These are phyloP conservation scores for Elongisporangium prolatum DNA, from an alignment of 352 stramenopile genomes.

Conservation along the genomic window DNA sequence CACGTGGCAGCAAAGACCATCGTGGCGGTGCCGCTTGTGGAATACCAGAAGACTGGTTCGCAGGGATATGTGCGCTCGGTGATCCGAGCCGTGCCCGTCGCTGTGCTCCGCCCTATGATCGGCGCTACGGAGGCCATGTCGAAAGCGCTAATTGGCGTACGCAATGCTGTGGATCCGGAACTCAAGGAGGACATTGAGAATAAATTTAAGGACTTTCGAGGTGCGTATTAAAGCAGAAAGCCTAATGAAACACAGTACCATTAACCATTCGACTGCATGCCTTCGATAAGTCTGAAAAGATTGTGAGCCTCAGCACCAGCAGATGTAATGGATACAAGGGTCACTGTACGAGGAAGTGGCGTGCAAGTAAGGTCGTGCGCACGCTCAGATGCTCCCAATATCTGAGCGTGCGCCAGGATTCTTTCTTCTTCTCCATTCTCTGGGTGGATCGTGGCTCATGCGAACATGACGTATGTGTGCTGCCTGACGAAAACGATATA, in stretches of 20 bases:
- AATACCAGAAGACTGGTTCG: conserved; percentile 89
- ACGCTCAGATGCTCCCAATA: too few species aligned
- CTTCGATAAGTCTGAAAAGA: neutral
- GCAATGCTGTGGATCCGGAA: conserved; percentile 84
- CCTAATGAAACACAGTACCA: neutral
- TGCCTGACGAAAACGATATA: too few species aligned
- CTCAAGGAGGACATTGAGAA: conserved; percentile 90
- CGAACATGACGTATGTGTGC: too few species aligned
- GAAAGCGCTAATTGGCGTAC: conserved; percentile 82
- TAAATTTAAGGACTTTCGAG: conserved; percentile 88
- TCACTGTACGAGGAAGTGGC: neutral
- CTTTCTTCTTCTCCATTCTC: too few species aligned
- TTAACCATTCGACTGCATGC: neutral
- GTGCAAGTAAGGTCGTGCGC: too few species aligned
- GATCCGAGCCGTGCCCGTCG: conserved; percentile 83
- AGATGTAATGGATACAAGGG: neutral
- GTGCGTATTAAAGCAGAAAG: conserved; percentile 7
- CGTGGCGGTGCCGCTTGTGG: conserved; percentile 82
- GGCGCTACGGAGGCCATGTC: conserved; percentile 81
- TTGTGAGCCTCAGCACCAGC: too few species aligned
- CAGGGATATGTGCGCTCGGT: conserved; percentile 85
- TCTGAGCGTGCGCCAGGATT: too few species aligned
- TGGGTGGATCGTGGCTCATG: too few species aligned
- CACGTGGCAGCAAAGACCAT: conserved; percentile 86
- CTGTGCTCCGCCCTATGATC: conserved; percentile 84